Conservation (phyloP, 495 filamentous ascomycete genomes). For the Tuber umbilicatum region DNA sequence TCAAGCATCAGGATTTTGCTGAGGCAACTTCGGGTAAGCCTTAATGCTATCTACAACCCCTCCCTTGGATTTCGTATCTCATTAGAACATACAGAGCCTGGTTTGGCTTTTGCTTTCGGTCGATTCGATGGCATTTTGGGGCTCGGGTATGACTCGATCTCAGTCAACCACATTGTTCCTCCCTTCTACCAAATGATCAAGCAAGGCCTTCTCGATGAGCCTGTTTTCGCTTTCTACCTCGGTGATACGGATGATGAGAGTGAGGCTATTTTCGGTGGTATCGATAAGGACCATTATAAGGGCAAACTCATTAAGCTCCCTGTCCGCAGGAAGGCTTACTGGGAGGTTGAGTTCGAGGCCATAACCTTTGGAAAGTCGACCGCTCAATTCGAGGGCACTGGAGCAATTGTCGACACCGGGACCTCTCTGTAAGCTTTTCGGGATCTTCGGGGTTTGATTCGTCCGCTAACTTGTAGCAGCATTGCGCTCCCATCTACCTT, state of each 20-base stretch:
- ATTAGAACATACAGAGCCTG: constrained; percentile 58
- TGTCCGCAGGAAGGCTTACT: constrained; percentile 96
- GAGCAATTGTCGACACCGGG: constrained; percentile 95
- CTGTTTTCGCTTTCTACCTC: constrained; percentile 95
- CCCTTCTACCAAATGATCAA: constrained; percentile 95
- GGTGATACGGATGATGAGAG: constrained; percentile 69
- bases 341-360: constrained; percentile 94
- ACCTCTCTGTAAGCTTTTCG: constrained; percentile 61
- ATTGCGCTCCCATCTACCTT: constrained; percentile 89
- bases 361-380: constrained; percentile 77
- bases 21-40: constrained; percentile 63
- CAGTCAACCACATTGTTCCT: constrained; percentile 87
- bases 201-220: constrained; percentile 81
- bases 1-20: constrained; percentile 87
- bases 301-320: constrained; percentile 90
- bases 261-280: constrained; percentile 85
- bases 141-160: constrained; percentile 89
- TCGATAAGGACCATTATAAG: constrained; percentile 76
- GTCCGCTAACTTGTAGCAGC: constrained; percentile 9
- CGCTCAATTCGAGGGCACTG: constrained; percentile 85
- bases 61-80: background rate
- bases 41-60: background rate
- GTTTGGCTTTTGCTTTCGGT: constrained; percentile 95
- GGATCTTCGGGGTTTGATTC: background rate
- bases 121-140: constrained; percentile 97